Conservation (phyloP, 192 early-diverging fungal species). For the Backusella tarrabulga region DNA sequence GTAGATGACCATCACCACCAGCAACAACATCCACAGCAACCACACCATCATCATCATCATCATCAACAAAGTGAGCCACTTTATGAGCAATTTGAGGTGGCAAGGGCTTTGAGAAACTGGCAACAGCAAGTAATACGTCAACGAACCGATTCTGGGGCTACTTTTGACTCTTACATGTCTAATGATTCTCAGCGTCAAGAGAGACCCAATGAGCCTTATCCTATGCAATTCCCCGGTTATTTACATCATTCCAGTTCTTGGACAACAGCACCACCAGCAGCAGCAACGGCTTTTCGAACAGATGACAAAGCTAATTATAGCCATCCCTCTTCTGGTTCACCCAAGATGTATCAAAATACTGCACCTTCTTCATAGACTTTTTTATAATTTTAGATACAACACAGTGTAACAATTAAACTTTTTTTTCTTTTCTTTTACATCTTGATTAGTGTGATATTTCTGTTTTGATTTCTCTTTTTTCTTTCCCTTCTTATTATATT, state of each 20-base stretch:
- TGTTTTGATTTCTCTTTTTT: neutral
- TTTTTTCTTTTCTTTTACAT: neutral
- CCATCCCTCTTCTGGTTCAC: neutral
- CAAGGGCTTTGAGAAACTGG: constrained; percentile 16
- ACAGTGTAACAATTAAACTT: neutral
- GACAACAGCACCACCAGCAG: neutral
- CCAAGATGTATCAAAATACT: neutral
- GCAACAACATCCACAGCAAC: neutral
- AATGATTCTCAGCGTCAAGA: constrained; percentile 1
- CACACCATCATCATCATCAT: neutral
- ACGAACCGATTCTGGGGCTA: constrained; percentile 6
- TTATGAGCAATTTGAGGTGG: neutral
- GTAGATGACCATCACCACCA: neutral
- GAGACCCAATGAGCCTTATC: neutral
- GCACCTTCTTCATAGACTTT: neutral
- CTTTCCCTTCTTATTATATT: neutral
- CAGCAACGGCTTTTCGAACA: neutral
- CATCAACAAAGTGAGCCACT: neutral
- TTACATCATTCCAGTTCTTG: neutral
- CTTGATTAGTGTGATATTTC: neutral
- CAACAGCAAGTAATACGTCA: constrained; percentile 9
- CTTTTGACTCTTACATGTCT: constrained; percentile 9
- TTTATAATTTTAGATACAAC: constrained; percentile 1
- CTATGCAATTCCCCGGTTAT: neutral
- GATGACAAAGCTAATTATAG: neutral